Conservation (phyloP, 768 basidiomycete genomes). For the Psilocybe azurescens region DNA sequence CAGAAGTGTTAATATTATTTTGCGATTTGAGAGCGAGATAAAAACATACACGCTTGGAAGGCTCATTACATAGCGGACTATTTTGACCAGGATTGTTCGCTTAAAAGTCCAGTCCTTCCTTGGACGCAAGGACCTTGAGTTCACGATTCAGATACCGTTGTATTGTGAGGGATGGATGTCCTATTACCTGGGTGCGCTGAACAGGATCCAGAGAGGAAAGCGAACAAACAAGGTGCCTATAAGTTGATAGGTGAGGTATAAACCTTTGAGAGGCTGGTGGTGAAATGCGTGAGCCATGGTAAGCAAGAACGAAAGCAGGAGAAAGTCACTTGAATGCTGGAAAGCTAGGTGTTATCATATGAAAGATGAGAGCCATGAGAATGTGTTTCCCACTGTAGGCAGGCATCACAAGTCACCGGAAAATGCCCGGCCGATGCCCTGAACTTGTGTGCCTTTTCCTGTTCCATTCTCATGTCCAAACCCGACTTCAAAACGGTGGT, state of each 20-base stretch:
- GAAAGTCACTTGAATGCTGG: background rate
- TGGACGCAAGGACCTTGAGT: constrained; percentile 45
- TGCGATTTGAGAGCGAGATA: background rate
- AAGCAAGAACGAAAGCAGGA: constrained; percentile 2
- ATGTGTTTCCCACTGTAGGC: background rate
- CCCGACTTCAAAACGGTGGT: constrained; percentile 60
- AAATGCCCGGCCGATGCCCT: background rate
- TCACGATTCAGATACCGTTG: background rate
- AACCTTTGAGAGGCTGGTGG: constrained; percentile 53
- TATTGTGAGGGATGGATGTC: background rate
- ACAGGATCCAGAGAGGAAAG: constrained; percentile 52
- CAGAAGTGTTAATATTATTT: background rate
- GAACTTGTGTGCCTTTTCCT: background rate
- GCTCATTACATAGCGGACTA: constrained; percentile 35
- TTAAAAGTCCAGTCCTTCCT: constrained; percentile 50
- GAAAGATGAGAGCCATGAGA: background rate
- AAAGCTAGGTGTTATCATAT: constrained; percentile 12
- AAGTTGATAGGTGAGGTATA: constrained; percentile 52
- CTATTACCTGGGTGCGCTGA: constrained; percentile 41
- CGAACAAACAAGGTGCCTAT: constrained; percentile 45
- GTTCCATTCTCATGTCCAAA: constrained; percentile 35
- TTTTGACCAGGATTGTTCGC: constrained; percentile 41
- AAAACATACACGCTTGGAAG: constrained; percentile 33
- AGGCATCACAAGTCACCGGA: background rate
- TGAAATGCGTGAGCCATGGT: constrained; percentile 38